phyloP scores from a whole-genome alignment of 1,139 yeast genomes.

The Lodderomyces metapsilosis region DNA sequence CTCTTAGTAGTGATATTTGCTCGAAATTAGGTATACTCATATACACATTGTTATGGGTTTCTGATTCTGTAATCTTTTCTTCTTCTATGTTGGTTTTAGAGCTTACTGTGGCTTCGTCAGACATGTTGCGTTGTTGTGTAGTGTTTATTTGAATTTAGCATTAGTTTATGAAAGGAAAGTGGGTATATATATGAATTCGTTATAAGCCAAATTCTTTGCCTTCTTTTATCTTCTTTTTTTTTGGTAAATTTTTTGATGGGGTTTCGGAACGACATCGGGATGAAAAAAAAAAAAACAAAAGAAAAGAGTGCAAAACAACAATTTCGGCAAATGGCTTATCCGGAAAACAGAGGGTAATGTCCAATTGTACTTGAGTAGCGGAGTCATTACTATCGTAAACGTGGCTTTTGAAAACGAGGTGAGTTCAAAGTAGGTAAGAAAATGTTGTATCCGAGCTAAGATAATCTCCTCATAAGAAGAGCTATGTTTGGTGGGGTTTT shows the following conservation, averaged over 20 bases:
- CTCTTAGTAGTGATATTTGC: conserved; percentile 21
- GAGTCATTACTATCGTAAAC: no score
- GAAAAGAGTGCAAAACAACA: neutral
- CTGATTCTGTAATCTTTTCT: neutral
- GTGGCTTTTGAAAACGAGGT: no score
- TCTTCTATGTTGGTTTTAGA: neutral
- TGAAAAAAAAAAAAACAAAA: neutral
- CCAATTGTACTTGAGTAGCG: no score
- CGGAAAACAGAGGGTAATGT: neutral
- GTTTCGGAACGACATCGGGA: neutral
- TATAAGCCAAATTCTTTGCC: neutral
- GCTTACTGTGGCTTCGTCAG: neutral
- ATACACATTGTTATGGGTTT: conserved; percentile 1
- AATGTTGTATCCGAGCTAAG: no score
- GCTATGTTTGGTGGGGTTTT: no score
- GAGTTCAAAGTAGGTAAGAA: no score
- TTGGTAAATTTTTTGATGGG: neutral
- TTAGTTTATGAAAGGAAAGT: no score
- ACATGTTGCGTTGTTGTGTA: neutral
- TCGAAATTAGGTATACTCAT: conserved; percentile 15
- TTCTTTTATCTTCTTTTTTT: neutral
- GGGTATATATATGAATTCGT: neutral
- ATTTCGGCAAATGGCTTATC: conserved; percentile 1
- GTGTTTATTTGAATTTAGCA: no score
- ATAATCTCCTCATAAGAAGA: no score